These are phyloP conservation scores for Trametes punicea DNA, from an alignment of 768 basidiomycete species.

Conservation along the genomic window DNA sequence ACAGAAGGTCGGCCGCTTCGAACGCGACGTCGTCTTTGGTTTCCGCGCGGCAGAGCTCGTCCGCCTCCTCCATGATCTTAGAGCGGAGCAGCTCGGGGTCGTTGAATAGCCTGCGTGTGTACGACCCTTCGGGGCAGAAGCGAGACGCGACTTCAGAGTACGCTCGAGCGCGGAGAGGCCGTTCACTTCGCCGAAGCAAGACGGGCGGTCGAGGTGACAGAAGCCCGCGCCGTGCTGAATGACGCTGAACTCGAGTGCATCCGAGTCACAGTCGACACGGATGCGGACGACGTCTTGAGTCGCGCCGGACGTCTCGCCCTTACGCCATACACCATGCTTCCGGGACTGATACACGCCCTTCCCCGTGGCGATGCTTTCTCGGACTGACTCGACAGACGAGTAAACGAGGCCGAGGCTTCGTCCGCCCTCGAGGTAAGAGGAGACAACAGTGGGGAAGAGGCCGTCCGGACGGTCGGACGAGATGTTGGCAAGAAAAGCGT, in stretches of 20 bases:
- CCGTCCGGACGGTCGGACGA: conserved; percentile 87
- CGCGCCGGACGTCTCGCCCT: conserved; percentile 94
- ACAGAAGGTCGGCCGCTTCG: conserved; percentile 92
- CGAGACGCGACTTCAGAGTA: conserved; percentile 69
- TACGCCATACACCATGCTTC: conserved; percentile 93
- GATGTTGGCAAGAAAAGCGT: conserved; percentile 82
- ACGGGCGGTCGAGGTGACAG: conserved; percentile 83
- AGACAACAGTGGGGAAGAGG: conserved; percentile 89
- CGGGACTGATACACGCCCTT: conserved; percentile 96
- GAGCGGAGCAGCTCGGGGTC: conserved; percentile 79
- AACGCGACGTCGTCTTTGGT: conserved; percentile 83
- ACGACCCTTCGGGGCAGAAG: conserved; percentile 86
- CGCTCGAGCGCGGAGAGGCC: conserved; percentile 81
- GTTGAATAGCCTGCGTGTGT: conserved; percentile 83
- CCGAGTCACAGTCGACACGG: conserved; percentile 86
- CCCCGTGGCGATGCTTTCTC: conserved; percentile 82
- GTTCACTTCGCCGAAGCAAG: conserved; percentile 84
- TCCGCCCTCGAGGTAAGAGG: conserved; percentile 61
- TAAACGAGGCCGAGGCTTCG: conserved; percentile 91
- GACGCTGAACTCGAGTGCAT: conserved; percentile 88
- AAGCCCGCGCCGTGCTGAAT: conserved; percentile 89
- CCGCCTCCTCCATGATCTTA: conserved; percentile 98
- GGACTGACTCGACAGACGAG: conserved; percentile 83
- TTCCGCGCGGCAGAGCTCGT: conserved; percentile 86
- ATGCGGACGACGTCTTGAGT: conserved; percentile 86